A percentile compares a stretch with the other conserved stretches of the same genome.
These are phyloP conservation scores for Aristolochia californica DNA, from an alignment of 164 flowering plant species.

Conservation along the genomic window DNA sequence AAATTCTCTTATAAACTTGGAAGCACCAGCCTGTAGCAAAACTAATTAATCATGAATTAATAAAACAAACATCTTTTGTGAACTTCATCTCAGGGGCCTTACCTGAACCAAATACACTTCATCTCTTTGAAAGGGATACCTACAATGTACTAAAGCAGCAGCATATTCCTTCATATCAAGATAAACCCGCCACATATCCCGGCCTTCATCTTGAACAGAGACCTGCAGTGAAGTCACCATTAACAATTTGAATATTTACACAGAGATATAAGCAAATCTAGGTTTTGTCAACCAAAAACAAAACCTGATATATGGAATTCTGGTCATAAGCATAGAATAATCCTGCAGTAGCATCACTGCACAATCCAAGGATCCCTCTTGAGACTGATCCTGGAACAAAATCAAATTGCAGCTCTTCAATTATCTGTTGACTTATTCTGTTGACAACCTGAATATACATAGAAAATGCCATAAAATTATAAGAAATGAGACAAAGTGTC, in stretches of 20 bases:
- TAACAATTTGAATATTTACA: conserved; percentile 9
- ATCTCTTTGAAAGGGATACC: conserved; percentile 85
- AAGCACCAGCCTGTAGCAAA: not conserved
- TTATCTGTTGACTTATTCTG: conserved; percentile 79
- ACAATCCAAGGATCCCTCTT: conserved; percentile 81
- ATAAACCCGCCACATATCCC: conserved; percentile 98
- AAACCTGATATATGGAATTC: conserved; percentile 90
- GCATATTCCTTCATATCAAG: conserved; percentile 86
- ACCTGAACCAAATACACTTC: conserved; percentile 95
- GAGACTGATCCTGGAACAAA: conserved; percentile 65
- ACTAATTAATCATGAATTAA: not conserved
- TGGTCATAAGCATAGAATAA: conserved; percentile 95
- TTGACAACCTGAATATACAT: conserved; percentile 65
- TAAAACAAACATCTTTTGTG: not conserved
- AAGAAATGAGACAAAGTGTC: conserved; percentile 5
- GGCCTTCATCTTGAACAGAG: conserved; percentile 94
- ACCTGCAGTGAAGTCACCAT: conserved; percentile 37
- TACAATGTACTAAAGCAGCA: conserved; percentile 78
- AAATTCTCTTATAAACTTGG: not conserved
- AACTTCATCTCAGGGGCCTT: not conserved
- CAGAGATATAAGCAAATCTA: not conserved
- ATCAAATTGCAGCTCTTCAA: conserved; percentile 93
- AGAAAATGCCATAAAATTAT: not conserved
- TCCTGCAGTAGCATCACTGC: conserved; percentile 99
- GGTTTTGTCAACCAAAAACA: not conserved